These are phyloP conservation scores for Lactarius deliciosus DNA, from an alignment of 768 basidiomycete species.

Conservation along the genomic window DNA sequence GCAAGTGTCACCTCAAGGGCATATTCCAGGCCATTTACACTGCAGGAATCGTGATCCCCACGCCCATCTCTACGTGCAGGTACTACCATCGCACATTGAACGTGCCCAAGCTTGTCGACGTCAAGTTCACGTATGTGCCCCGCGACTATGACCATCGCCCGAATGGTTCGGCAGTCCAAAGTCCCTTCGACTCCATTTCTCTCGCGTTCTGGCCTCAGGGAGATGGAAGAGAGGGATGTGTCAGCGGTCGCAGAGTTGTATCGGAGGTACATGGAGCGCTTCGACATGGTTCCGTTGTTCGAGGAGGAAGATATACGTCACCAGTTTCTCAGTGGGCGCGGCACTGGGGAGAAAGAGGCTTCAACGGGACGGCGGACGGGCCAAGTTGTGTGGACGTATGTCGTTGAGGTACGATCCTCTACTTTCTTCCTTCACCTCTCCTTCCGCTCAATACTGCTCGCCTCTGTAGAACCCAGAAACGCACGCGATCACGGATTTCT, in stretches of 20 bases:
- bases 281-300: conserved; percentile 78
- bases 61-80: conserved; percentile 87
- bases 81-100: conserved; percentile 93
- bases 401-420: conserved; percentile 75
- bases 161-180: conserved; percentile 78
- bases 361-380: conserved; percentile 54
- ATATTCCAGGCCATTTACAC: conserved; percentile 99
- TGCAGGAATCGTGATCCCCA: conserved; percentile 89
- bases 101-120: conserved; percentile 86
- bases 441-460: conserved; percentile 11
- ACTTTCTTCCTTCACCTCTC: conserved; percentile 26
- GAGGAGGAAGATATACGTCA: conserved; percentile 78
- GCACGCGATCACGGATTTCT: conserved; percentile 87
- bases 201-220: conserved; percentile 62
- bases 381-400: conserved; percentile 95
- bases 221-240: conserved; percentile 84
- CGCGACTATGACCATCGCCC: conserved; percentile 86
- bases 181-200: conserved; percentile 52
- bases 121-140: conserved; percentile 86
- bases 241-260: conserved; percentile 68
- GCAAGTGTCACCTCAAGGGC: conserved; percentile 83
- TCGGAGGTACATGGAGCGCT: conserved; percentile 77
- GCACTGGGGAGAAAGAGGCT: conserved; percentile 52
- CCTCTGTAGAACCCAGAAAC: conserved; percentile 71
- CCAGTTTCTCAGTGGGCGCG: conserved; percentile 84